Evolutionary conservation across 768 basidiomycete species (phyloP), one percentile per base, ranked within the genome.

Genomic region (Leccinum subtestaceum): DNA sequence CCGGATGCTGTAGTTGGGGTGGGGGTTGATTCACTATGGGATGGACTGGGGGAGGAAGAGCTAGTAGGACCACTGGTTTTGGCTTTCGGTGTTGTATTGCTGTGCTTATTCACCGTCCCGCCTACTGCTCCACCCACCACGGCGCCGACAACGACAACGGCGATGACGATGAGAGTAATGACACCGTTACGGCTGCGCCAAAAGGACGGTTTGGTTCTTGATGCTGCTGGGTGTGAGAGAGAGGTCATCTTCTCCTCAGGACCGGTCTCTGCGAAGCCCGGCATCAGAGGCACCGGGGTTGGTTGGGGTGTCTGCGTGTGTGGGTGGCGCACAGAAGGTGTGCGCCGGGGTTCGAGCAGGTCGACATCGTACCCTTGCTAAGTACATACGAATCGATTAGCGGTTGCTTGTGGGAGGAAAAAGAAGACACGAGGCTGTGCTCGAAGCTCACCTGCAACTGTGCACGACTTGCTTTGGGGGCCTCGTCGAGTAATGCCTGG

Each of bases 81-180:
- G 5, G 59, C 43, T 2, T 49, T 23, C 4, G 29, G 29, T 29
- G 29, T 9, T 31, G 2, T 48, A 12, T 43, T 25, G 38, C 25
- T 60, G 43, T 34, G 65, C 60, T 76, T 73, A 11, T 70, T 67
- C 0, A 72, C 68, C 3, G 78, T 79, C 11, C 79, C 85, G 21
- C 83, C 86, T 1, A 85, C 85, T 0, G 77, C 84, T 21, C 84
- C 86, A 1, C 84, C 86, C 8, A 87, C 77, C 2, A 81, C 73
- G 1, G 78, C 85, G 1, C 72, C 84, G 46, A 86, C 55, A 53
- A 84, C 60, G 29, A 83, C 64, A 45, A 85, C 29, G 2, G 64
- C 68, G 15, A 72, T 63, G 53, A 83, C 45, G 56, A 70, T 59
- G 17, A 81, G 65, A 55, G 70, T 64, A 40, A 82, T 67, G 7